phyloP scores from a whole-genome alignment of 2,329 filamentous ascomycete species.

The Cladosporium sp. region DNA sequence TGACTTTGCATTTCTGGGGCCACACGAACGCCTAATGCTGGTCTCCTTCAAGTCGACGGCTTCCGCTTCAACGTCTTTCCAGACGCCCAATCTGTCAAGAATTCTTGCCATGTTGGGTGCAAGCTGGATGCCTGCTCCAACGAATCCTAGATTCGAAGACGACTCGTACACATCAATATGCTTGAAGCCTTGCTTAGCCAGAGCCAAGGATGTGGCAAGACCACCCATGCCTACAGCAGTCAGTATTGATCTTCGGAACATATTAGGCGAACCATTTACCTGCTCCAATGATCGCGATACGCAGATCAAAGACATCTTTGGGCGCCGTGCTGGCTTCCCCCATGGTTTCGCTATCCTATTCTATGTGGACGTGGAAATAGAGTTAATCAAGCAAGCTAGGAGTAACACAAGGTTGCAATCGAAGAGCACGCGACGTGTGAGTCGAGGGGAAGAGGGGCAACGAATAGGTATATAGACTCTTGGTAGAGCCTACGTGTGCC shows the following conservation, averaged over 20 bases:
- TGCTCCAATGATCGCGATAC: slow-evolving; percentile 40
- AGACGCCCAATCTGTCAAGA: slow-evolving; percentile 71
- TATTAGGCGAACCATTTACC: slow-evolving; percentile 25
- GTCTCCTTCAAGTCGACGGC: slow-evolving; percentile 71
- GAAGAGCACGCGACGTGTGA: not conserved
- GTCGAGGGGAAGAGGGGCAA: not conserved
- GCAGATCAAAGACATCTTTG: slow-evolving; percentile 37
- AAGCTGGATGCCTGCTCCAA: slow-evolving; percentile 82
- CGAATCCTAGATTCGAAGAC: slow-evolving; percentile 73
- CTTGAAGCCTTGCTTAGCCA: slow-evolving; percentile 75
- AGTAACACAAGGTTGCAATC: not conserved
- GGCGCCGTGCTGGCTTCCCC: slow-evolving; percentile 31
- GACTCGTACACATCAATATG: slow-evolving; percentile 74
- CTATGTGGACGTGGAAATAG: not conserved
- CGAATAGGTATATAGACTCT: not conserved
- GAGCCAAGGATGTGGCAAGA: slow-evolving; percentile 68
- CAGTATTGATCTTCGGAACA: not conserved
- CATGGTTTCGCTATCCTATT: not conserved
- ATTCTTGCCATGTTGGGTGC: slow-evolving; percentile 81
- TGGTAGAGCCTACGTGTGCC: slow-evolving; percentile 1
- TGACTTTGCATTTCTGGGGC: not conserved
- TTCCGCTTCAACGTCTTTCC: slow-evolving; percentile 69
- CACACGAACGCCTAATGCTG: slow-evolving; percentile 65
- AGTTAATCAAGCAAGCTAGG: not conserved
- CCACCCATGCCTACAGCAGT: slow-evolving; percentile 70